Evolutionary conservation across 305 asterid species (phyloP).

Genomic region (Plantago coronopus): DNA sequence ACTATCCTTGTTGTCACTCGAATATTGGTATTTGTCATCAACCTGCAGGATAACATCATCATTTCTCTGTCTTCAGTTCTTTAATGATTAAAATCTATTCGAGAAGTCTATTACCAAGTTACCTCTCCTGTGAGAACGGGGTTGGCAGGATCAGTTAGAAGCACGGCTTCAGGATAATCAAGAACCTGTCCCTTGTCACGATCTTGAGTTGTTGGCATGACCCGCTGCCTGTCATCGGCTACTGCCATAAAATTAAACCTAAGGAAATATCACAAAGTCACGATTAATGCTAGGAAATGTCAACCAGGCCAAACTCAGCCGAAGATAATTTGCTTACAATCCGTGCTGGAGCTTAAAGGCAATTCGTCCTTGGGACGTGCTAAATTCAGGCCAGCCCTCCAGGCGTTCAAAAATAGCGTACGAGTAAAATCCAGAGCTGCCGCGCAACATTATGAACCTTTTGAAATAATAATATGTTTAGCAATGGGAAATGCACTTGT

Average conservation of each 20-base stretch:
- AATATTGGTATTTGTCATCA: conserved; percentile 82
- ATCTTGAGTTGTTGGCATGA: conserved; percentile 70
- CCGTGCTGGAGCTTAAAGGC: conserved; percentile 67
- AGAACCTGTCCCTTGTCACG: conserved; percentile 50
- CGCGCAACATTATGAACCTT: conserved; percentile 69
- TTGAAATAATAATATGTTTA: neutral
- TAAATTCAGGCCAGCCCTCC: conserved; percentile 70
- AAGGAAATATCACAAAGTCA: conserved; percentile 12
- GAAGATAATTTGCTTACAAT: conserved; percentile 34
- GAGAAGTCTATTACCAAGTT: neutral
- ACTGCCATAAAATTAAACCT: conserved; percentile 84
- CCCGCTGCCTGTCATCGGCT: conserved; percentile 71
- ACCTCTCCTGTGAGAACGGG: conserved; percentile 71
- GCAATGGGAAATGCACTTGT: neutral
- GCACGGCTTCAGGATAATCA: conserved; percentile 84
- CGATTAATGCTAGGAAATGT: neutral
- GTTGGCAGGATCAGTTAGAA: conserved; percentile 63
- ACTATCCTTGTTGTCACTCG: conserved; percentile 67
- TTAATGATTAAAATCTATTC: too few relatives aligned
- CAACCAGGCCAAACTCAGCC: neutral
- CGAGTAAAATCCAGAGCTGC: conserved; percentile 65
- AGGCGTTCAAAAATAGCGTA: conserved; percentile 59
- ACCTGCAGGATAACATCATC: conserved; percentile 35
- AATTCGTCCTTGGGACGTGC: conserved; percentile 58
- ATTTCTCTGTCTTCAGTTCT: neutral